Evolutionary conservation across 2,329 filamentous ascomycete genomes (phyloP), one percentile per base, ranked within the genome.

Genomic region (Hypocrella siamensis): DNA sequence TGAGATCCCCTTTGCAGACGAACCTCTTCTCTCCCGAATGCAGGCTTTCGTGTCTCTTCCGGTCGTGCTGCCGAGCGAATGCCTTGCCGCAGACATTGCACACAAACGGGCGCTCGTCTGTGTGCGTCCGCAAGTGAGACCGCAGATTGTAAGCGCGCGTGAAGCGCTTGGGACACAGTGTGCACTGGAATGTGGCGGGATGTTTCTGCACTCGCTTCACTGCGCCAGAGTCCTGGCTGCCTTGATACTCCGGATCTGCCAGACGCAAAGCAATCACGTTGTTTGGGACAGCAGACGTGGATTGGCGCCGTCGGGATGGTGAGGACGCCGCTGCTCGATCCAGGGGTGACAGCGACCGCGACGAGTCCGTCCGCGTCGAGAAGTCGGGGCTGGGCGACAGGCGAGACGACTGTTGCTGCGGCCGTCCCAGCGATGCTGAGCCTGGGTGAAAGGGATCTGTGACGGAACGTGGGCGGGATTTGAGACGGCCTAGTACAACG

Each of bases 1-100:
- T 86, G 31, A 98, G 72, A 36, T 86, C 81, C 32, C 90, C 90
- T 43, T 84, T 85, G 58, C 90, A 98, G 6, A 96, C 82, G 51
- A 96, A 98, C 50, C 93, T 96, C 71, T 96, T 98, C 60, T 98
- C 90, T 26, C 90, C 90, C 0, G 83, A 92, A 49, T 98, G 90
- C 26, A 98, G 62, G 25, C 88, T 86, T 58, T 98, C 90, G 54
- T 98, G 90, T 25, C 90, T 79, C 57, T 98, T 98, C 28, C 90
- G 79, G 52, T 98, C 90, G 50, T 98, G 90, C 50, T 98, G 90
- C 17, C 90, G 79, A 5, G 90, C 90, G 57, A 98, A 98, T 0
- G 90, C 90, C 55, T 98, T 98, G 32, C 84, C 83, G 44, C 90
- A 98, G 7, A 96, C 84, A 0, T 83, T 94, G 50, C 90, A 98